Conservation (phyloP, 208 protist species). For the Trypanosomatidae sp. region DNA sequence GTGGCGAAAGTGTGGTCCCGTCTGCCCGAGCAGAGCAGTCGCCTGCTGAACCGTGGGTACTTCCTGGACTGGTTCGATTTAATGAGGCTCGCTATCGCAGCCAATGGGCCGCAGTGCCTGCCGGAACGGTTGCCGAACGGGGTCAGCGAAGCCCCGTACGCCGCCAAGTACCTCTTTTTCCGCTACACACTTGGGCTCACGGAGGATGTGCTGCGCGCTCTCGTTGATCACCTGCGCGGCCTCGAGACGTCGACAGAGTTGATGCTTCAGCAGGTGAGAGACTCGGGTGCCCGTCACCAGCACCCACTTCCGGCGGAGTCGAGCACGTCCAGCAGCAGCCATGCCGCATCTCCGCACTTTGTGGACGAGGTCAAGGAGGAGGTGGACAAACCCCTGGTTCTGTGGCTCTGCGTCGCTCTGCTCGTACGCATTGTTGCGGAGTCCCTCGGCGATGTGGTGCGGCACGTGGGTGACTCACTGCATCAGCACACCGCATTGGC, state of each 20-base stretch:
- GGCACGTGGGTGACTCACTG: slow-evolving; percentile 63
- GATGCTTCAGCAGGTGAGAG: not conserved
- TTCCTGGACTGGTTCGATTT: slow-evolving; percentile 83
- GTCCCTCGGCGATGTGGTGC: slow-evolving; percentile 72
- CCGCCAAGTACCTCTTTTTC: slow-evolving; percentile 80
- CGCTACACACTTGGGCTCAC: slow-evolving; percentile 67
- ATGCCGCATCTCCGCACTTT: slow-evolving; percentile 8
- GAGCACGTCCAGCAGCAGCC: not conserved
- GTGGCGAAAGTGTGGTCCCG: slow-evolving; percentile 72
- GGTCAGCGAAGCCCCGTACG: slow-evolving; percentile 59
- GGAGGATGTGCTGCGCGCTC: slow-evolving; percentile 31
- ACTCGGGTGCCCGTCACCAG: not conserved
- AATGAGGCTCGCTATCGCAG: slow-evolving; percentile 65
- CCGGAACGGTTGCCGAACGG: slow-evolving; percentile 70
- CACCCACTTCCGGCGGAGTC: slow-evolving; percentile 6
- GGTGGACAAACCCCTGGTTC: slow-evolving; percentile 45
- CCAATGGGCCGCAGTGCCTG: slow-evolving; percentile 40
- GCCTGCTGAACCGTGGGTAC: slow-evolving; percentile 48
- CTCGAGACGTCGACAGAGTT: not conserved
- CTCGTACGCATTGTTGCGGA: slow-evolving; percentile 76
- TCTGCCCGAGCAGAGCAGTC: slow-evolving; percentile 70
- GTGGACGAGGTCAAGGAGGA: slow-evolving; percentile 25
- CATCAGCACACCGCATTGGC: slow-evolving; percentile 65
- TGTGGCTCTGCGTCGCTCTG: slow-evolving; percentile 72
- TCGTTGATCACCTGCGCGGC: slow-evolving; percentile 34